Evolutionary conservation across 306 rosid genomes (phyloP), one percentile per base, ranked within the genome.

Genomic region (Inga laurina): DNA sequence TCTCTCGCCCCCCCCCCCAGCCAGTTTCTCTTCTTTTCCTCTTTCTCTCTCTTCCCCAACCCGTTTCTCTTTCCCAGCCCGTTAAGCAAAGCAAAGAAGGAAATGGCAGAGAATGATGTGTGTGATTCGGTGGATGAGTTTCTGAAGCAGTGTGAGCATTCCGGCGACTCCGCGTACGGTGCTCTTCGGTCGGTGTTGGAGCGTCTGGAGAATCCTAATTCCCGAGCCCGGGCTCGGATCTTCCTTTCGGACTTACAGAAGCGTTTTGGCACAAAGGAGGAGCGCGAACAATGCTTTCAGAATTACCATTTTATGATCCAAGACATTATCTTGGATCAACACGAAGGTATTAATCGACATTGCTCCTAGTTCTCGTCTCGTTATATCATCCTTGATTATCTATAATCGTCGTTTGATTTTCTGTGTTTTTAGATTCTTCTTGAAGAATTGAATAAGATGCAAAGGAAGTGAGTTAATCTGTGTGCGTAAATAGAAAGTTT

Each of bases 131-230:
- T 92, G 44, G 97, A 96, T 6, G 93, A 87, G 61, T 96, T 96
- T 86, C 85, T 96, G 75, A 65, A 78, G 56, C 87, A 79, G 70
- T 96, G 99, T 81, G 48, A 83, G 89, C 84, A 86, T 67, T 96
- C 99, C 8, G 93, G 99, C 5, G 99, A 96, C 59, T 91, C 91
- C 39, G 98, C 98, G 2, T 96, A 96, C 83, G 89, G 85, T 15
- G 92, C 94, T 3, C 72, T 96, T 37, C 88, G 99, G 27, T 89
- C 87, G 21, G 84, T 94, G 15, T 87, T 96, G 59, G 99, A 94
- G 52, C 90, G 87, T 14, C 97, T 96, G 3, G 99, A 93, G 80
- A 82, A 94, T 87, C 95, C 97, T 19, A 72, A 80, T 1, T 89
- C 97, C 83, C 88, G 99, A 12, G 81, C 85, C 9, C 81, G 82